Conservation (phyloP, 345 rosid genomes). For the Mercurialis annua region DNA sequence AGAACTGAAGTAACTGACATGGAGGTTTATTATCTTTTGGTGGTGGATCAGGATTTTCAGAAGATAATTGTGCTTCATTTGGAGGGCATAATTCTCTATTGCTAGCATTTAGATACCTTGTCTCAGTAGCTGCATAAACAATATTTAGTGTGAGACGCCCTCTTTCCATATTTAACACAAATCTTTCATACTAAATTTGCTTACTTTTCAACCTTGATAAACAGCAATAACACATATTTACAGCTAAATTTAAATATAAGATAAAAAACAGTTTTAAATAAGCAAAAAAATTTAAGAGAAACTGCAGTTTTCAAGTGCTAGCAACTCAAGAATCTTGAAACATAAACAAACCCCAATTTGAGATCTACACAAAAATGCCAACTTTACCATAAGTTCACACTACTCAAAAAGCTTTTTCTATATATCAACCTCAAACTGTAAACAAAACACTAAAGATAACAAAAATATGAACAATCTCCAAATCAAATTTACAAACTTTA, state of each 20-base stretch:
- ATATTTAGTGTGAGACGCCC: background rate
- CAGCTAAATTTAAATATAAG: background rate
- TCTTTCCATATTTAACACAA: background rate
- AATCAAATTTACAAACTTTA: background rate
- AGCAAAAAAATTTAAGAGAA: background rate
- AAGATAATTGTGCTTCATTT: constrained; percentile 49
- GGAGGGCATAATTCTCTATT: constrained; percentile 59
- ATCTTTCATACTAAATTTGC: constrained; percentile 2
- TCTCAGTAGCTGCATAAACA: constrained; percentile 53
- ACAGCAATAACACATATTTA: background rate
- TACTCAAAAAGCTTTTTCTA: background rate
- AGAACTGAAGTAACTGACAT: constrained; percentile 32
- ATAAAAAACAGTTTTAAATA: background rate
- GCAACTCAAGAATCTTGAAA: constrained; percentile 7
- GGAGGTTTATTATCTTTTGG: constrained; percentile 33
- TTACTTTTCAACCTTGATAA: background rate
- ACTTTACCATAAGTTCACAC: constrained; percentile 1
- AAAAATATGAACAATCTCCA: background rate
- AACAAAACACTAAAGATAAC: background rate
- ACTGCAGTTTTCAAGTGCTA: background rate
- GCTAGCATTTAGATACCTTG: constrained; percentile 73
- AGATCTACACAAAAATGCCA: constrained; percentile 19
- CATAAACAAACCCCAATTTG: constrained; percentile 19
- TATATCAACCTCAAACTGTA: background rate
- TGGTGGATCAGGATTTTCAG: constrained; percentile 42